Base-by-base conservation (phyloP, 768 basidiomycete species). In the Lyophyllum decastes region DNA sequence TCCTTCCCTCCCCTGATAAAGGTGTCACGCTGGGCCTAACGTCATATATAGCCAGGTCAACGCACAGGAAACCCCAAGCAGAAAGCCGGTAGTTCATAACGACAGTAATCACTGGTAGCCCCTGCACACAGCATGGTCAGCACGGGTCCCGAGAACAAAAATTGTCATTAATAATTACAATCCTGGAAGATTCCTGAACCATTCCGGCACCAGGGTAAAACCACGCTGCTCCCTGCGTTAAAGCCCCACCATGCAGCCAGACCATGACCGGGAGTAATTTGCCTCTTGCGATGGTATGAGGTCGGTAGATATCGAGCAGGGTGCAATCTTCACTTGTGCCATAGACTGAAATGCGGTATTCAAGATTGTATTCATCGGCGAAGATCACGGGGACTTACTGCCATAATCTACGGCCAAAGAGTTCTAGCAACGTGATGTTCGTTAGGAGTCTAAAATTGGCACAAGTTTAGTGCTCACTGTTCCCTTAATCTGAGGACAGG, bases 31-130 rank as follows among this genome's bases (percentile, higher is more conserved):
- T n/a, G 22, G 25, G 12, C 16, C 10, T 0, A 10, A 27, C 9
- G 19, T 19, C 0, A 30, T 10, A 14, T 2, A 41, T 1, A 16
- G 14, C 33, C 21, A 40, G 35, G 0, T 11, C 25, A 33, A 54
- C 61, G 24, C n/a, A 65, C 64, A 65, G 49, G 61, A 65, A 65
- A n/a, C 64, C 64, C 53, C 54, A 63, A 30, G 61, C 64, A 35
- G 64, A 52, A 19, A 65, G 54, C 14, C 64, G 64, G 35, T 65
- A 65, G 47, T 65, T 60, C 1, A 65, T 33, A 34, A 63, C 57
- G 8, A 65, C 59, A 26, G 61, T 62, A 26, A 65, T 65, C 17
- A 65, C 59, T 5, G 61, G 64, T 19, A 58, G 48, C n/a, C 52
- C 54, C 64, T 65, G 16, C 8, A 19, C 12, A 25, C 16, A 34